Evolutionary conservation across 1,284 basidiomycete genomes (phyloP).

Genomic region (Mixia osmundae): DNA sequence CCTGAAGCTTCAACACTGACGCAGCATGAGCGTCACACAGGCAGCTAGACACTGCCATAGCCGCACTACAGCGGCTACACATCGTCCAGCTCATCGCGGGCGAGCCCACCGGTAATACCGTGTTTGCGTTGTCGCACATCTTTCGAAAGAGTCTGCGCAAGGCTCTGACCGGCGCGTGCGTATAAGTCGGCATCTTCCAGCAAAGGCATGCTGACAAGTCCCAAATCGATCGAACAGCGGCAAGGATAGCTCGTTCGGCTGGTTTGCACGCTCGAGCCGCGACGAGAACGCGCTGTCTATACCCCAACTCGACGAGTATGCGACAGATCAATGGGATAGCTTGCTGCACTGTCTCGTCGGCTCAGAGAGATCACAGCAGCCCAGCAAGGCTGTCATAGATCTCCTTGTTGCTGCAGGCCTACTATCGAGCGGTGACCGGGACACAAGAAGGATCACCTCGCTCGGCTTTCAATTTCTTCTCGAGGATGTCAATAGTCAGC

Average conservation of each 20-base stretch:
- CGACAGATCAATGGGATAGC: constrained; percentile 88
- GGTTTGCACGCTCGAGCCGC: constrained; percentile 44
- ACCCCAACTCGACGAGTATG: constrained; percentile 39
- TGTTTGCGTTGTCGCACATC: constrained; percentile 43
- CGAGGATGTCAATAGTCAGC: constrained; percentile 81
- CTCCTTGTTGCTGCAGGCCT: constrained; percentile 64
- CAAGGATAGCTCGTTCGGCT: constrained; percentile 71
- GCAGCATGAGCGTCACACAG: constrained; percentile 24
- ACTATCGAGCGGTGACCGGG: constrained; percentile 27
- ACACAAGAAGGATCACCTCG: constrained; percentile 46
- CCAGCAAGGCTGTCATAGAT: constrained; percentile 57
- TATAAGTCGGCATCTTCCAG: constrained; percentile 7
- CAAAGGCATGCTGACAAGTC: not conserved
- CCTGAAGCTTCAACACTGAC: not conserved
- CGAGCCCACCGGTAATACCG: constrained; percentile 5
- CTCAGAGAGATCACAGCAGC: constrained; percentile 35
- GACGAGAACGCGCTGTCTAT: constrained; percentile 18
- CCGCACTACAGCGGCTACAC: constrained; percentile 43
- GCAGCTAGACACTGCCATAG: constrained; percentile 42
- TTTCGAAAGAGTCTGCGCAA: constrained; percentile 33
- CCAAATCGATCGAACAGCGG: too few relatives aligned
- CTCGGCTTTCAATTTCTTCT: constrained; percentile 91
- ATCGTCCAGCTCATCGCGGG: constrained; percentile 28
- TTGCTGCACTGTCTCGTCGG: constrained; percentile 96
- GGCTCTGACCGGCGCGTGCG: constrained; percentile 78